Base-by-base conservation (phyloP, 1,284 basidiomycete genomes). In the Cutaneotrichosporon daszewskae region DNA sequence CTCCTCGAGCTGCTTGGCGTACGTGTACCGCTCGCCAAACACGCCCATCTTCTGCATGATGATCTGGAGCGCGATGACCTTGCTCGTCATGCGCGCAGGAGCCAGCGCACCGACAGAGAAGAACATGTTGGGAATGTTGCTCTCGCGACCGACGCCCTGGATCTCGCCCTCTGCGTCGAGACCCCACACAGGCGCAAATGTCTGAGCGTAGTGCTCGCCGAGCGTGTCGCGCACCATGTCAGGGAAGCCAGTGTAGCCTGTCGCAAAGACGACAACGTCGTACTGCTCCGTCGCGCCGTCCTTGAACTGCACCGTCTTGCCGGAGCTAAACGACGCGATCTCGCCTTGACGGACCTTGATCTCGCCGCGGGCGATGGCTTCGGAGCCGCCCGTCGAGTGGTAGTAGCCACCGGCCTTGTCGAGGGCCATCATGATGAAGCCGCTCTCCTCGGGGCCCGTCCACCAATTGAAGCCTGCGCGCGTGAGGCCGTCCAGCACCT, bases 291-390 rank as follows among this genome's bases (percentile, higher is more conserved):
- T 76, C 18, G 74, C 77, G 4, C 83, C 83, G 51, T 87, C 76
- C 43, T 77, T 76, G 56, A 87, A 87, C 34, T 73, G 72, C 12
- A 86, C 59, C 0, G 78, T 78, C 10, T 65, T 75, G 51, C 77
- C 73, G 0, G 77, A 24, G 24, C 55, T 56, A 34, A 65, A 64
- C 2, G 55, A 51, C 14, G 76, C 72, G 49, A 83, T 76, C 43
- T 75, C 69, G 36, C 81, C 81, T 55, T 76, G 81, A 67, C 85
- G 84, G 34, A 87, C 68, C 63, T 84, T 85, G 69, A 87, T 85
- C 57, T 82, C 80, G 19, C 80, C 79, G 45, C 84, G 80, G 19
- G 79, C 74, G 53, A 87, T 79, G 43, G 78, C 62, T 59, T 81
- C 75, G 45, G 78, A 79, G 18, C 76, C 79, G 43, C 84, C 85